Evolutionary conservation across 345 rosid genomes (phyloP).

Genomic region (Leavenworthia alabamica): DNA sequence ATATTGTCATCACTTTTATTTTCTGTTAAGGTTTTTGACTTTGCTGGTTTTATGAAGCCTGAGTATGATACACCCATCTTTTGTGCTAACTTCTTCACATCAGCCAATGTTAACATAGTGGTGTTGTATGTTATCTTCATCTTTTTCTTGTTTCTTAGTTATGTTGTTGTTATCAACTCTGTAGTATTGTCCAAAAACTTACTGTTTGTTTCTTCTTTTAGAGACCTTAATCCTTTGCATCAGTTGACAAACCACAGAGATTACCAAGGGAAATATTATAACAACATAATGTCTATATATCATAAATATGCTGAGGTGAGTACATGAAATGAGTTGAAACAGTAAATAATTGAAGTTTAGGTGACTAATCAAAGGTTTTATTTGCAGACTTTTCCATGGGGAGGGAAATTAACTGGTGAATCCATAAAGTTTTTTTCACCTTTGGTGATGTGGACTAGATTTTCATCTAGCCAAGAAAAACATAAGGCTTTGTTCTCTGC

Average conservation of each 20-base stretch:
- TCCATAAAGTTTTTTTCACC: slow-evolving; percentile 45
- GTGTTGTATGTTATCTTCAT: slow-evolving; percentile 60
- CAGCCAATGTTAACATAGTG: slow-evolving; percentile 57
- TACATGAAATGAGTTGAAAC: slow-evolving; percentile 5
- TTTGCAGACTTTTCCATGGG: slow-evolving; percentile 93
- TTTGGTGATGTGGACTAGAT: slow-evolving; percentile 30
- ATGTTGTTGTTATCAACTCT: too few species aligned
- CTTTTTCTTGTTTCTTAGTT: not conserved
- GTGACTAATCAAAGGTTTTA: slow-evolving; percentile 35
- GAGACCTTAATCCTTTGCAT: slow-evolving; percentile 93
- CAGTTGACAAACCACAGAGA: slow-evolving; percentile 39
- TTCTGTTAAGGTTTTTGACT: slow-evolving; percentile 71
- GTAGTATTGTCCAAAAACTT: too few species aligned
- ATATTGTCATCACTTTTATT: not conserved
- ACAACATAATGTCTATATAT: slow-evolving; percentile 50
- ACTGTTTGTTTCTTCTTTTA: slow-evolving; percentile 23
- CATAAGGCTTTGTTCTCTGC: slow-evolving; percentile 28
- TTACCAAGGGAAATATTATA: slow-evolving; percentile 76
- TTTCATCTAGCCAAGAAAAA: slow-evolving; percentile 27
- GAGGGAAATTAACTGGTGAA: slow-evolving; percentile 88
- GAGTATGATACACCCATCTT: slow-evolving; percentile 79
- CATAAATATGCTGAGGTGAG: slow-evolving; percentile 63
- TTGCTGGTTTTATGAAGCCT: slow-evolving; percentile 76
- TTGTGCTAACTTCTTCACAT: slow-evolving; percentile 85
- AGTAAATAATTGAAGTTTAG: too few species aligned